phyloP scores from a whole-genome alignment of 2,329 filamentous ascomycete species.

The Penicillium sp. region DNA sequence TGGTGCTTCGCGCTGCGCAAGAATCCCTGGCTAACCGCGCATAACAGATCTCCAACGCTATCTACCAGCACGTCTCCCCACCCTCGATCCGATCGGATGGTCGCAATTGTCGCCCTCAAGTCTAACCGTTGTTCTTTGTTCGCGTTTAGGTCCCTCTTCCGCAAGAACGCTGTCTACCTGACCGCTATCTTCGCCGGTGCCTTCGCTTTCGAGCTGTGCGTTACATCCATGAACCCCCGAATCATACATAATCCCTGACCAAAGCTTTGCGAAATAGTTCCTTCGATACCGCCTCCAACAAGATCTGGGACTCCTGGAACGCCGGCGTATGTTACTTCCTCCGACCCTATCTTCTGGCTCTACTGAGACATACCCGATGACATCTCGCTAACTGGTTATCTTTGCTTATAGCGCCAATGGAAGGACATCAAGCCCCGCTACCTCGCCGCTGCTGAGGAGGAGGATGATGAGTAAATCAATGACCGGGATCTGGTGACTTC shows the following conservation, averaged over 20 bases:
- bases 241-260: slow-evolving; percentile 18
- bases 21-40: slow-evolving; percentile 26
- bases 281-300: slow-evolving; percentile 80
- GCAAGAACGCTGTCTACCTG: slow-evolving; percentile 85
- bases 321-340: slow-evolving; percentile 69
- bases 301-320: slow-evolving; percentile 89
- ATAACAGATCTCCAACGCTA: slow-evolving; percentile 50
- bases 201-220: slow-evolving; percentile 93
- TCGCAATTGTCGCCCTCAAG: slow-evolving; percentile 14
- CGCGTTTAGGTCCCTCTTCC: slow-evolving; percentile 72
- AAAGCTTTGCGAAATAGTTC: slow-evolving; percentile 56
- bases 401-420: slow-evolving; percentile 81
- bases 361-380: slow-evolving; percentile 2
- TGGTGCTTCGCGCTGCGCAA: slow-evolving; percentile 26
- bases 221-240: slow-evolving; percentile 19
- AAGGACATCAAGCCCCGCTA: slow-evolving; percentile 97
- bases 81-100: slow-evolving; percentile 8
- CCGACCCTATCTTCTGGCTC: neutral
- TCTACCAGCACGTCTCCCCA: slow-evolving; percentile 61
- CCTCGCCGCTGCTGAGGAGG: slow-evolving; percentile 64
- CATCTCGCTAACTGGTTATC: slow-evolving; percentile 16
- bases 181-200: slow-evolving; percentile 81
- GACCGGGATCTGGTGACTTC: slow-evolving; percentile 1
- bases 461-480: slow-evolving; percentile 51
- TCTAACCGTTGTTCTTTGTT: slow-evolving; percentile 16